Evolutionary conservation across 176 grass and related monocot genomes (phyloP), one percentile per base, ranked within the genome.

Genomic region (Tillandsia fasciculata): DNA sequence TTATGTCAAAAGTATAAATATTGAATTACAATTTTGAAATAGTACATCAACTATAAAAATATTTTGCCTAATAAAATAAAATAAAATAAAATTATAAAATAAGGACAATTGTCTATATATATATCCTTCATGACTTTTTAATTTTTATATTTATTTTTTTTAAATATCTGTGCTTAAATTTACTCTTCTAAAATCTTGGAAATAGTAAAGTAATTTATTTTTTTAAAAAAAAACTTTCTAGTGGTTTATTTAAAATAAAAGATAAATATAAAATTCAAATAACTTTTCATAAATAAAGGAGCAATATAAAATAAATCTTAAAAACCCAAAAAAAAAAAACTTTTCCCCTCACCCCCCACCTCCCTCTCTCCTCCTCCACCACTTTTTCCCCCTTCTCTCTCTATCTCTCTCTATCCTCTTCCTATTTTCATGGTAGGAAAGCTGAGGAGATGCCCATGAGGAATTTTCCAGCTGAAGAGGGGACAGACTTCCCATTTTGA

Each of bases 351-450:
- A n/a, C n/a, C 0, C 20, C n/a, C 68, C 23, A 70, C 61, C 29
- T 50, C 8, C 23, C 11, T 53, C 13, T 0, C 42, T 1, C 66
- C 23, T 70, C 27, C 26, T 17, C 64, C 58, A 47, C 10, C 9
- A n/a, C 72, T 1, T 8, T 12, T 33, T 63, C 29, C 28, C 73
- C 52, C 66, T 59, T 49, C 71, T 26, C 53, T 57, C 10, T 49
- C 33, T 74, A 82, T 78, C 70, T 58, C 3, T 75, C 12, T 68
- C 72, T 42, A 63, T 20, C 49, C 66, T 71, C 69, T 13, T 52
- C 76, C 81, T 77, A 49, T 59, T 78, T 84, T 87, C 87, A 85
- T 96, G 87, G 87, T 84, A 80, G 84, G 80, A 78, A 96, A 85
- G 81, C 76, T 83, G 84, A 13, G 86, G 71, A 53, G 80, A 82